A percentile compares a stretch with the other conserved stretches of the same genome.
These are phyloP conservation scores for Fusarium caatingaense DNA, from an alignment of 2,329 filamentous ascomycete genomes.

Conservation along the genomic window DNA sequence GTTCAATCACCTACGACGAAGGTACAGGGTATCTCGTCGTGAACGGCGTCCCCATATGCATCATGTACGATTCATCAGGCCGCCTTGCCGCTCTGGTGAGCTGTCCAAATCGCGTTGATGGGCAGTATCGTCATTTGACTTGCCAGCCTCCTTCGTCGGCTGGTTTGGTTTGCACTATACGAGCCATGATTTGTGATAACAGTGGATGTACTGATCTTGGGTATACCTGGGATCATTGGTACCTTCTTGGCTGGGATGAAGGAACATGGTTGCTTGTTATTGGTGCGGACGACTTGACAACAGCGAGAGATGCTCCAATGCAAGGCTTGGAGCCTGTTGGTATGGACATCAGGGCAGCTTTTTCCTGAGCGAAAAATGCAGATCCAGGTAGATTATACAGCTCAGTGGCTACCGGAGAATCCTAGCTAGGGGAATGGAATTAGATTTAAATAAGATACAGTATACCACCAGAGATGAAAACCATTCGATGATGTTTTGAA, in stretches of 20 bases:
- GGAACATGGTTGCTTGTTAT: neutral
- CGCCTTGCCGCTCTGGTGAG: rapidly evolving
- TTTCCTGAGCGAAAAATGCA: too few species aligned
- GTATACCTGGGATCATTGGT: neutral
- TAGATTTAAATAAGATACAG: too few species aligned
- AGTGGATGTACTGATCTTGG: neutral
- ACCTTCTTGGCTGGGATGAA: neutral
- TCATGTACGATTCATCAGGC: neutral
- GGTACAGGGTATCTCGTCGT: neutral
- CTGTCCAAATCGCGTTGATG: neutral
- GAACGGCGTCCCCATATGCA: rapidly evolving
- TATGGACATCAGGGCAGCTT: neutral
- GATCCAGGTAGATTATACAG: too few species aligned
- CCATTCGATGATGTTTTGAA: too few species aligned
- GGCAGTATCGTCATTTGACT: neutral
- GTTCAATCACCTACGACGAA: neutral
- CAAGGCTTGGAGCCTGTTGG: too few species aligned
- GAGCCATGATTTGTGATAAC: neutral
- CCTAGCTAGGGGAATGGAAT: too few species aligned
- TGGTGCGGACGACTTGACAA: neutral
- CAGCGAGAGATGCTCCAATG: neutral
- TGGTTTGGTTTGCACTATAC: neutral
- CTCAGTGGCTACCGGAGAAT: too few species aligned
- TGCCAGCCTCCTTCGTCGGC: neutral
- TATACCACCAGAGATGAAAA: too few species aligned